Evolutionary conservation across 73 alveolate species (phyloP).

Genomic region (Tetrahymena thermophila): DNA sequence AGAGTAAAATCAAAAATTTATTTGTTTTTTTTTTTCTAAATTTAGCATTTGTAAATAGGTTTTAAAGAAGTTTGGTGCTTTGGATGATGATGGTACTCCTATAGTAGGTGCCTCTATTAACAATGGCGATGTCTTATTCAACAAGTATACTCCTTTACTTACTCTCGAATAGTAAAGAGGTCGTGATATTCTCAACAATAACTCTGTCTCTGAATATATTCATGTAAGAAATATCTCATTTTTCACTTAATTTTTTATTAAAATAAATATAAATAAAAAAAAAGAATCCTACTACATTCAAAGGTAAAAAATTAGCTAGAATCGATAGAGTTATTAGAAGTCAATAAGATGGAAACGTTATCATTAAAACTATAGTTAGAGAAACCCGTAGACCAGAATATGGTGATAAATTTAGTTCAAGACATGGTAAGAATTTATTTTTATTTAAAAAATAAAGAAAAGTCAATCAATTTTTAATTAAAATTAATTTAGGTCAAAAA

Average conservation of each 20-base stretch:
- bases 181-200: background rate
- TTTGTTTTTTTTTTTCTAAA: too few species aligned
- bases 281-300: conserved; percentile 43
- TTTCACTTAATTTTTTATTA: background rate
- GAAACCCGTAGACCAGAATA: conserved; percentile 94
- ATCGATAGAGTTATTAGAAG: conserved; percentile 75
- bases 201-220: background rate
- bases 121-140: conserved; percentile 82
- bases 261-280: background rate
- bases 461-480: background rate
- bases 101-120: conserved; percentile 69
- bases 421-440: conserved; percentile 79
- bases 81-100: conserved; percentile 91
- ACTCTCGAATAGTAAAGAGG: conserved; percentile 24
- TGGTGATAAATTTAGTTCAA: conserved; percentile 95
- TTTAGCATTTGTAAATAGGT: background rate
- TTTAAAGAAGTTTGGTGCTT: conserved; percentile 74
- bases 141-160: conserved; percentile 71
- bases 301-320: conserved; percentile 61
- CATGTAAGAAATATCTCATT: background rate
- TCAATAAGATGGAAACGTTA: conserved; percentile 60
- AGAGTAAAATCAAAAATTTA: background rate
- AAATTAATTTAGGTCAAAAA: conserved; percentile 54
- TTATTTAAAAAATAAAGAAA: background rate
- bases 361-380: conserved; percentile 77